Base-by-base conservation (phyloP, 2,329 filamentous ascomycete genomes). In the Stromatinia cepivora region DNA sequence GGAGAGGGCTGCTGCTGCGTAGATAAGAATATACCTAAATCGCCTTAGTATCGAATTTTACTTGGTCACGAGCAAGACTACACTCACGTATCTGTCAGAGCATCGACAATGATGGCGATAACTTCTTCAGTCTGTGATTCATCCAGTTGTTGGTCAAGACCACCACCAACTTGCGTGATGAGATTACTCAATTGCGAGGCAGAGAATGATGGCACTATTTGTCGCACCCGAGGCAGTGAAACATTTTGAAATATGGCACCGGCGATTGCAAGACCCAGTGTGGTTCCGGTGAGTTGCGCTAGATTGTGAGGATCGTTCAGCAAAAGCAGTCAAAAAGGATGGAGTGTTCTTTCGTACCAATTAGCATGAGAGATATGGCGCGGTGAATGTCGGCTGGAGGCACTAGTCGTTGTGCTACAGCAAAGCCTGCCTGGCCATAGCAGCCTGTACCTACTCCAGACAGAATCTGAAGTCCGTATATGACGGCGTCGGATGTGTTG, bases 371-470 rank as follows among this genome's bases (percentile, higher is more conserved):
- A 25, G 36, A n/a, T 11, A 63, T n/a, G 25, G 59, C 25, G 28
- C 25, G 46, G 25, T 36, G 39, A 20, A 63, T 63, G 17, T 63
- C 59, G 17, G n/a, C 59, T 48, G 59, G 59, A 36, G n/a, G n/a
- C 15, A 63, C 59, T 36, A 28, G 45, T 36, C 22, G 36, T 9
- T 63, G 59, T 20, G 46, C 45, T 17, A 28, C 36, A n/a, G 17
- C 36, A 36, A 66, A 71, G 52, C 78, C 78, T 31, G 80, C 79
- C n/a, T 61, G 57, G 3, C 80, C 70, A 2, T 73, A 74, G 0
- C 45, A 46, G 11, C 39, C 59, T 1, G 34, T 39, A 20, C 57
- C 57, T 6, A 61, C 39, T 13, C 31, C 57, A n/a, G 39, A 34
- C n/a, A 61, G 34, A 28, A 61, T 39, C 17, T 34, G n/a, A 3